These are phyloP conservation scores for Phytophthora melonis DNA, from an alignment of 352 stramenopile species.

Conservation along the genomic window DNA sequence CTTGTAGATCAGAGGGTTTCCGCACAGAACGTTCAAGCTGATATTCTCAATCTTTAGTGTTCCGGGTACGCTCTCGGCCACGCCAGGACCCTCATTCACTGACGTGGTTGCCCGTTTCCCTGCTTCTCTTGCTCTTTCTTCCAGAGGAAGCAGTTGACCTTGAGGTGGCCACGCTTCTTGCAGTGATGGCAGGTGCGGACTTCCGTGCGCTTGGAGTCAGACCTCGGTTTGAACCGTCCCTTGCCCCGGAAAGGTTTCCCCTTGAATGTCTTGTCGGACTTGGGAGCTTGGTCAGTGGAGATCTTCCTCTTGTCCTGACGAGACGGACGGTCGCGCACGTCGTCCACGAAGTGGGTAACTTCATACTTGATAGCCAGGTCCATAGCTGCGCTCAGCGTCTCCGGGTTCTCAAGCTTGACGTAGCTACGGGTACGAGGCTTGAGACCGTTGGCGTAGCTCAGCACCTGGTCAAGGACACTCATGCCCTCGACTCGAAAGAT, in stretches of 20 bases:
- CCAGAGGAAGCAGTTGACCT: neutral
- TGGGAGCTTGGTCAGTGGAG: neutral
- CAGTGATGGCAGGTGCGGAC: neutral
- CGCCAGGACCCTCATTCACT: neutral
- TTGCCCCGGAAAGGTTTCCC: too few relatives aligned
- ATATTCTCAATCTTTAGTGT: neutral
- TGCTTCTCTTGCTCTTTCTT: neutral
- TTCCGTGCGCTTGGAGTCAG: neutral
- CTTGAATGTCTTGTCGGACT: neutral
- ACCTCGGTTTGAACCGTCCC: too few relatives aligned
- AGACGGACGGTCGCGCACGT: neutral
- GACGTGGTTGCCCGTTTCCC: neutral
- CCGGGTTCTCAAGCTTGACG: constrained; percentile 7
- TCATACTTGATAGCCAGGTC: constrained; percentile 11
- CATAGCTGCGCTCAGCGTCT: constrained; percentile 6
- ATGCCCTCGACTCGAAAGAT: constrained; percentile 12
- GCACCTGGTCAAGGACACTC: constrained; percentile 6
- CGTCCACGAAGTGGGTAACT: neutral
- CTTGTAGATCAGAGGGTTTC: too few relatives aligned
- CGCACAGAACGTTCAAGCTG: neutral
- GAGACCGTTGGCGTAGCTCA: constrained; percentile 10
- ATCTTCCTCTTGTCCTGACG: too few relatives aligned
- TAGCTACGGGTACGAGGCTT: constrained; percentile 5
- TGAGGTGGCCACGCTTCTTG: neutral
- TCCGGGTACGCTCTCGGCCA: neutral